Base-by-base conservation (phyloP, 2,329 filamentous ascomycete species). In the Tolypocladium ovalisporum region DNA sequence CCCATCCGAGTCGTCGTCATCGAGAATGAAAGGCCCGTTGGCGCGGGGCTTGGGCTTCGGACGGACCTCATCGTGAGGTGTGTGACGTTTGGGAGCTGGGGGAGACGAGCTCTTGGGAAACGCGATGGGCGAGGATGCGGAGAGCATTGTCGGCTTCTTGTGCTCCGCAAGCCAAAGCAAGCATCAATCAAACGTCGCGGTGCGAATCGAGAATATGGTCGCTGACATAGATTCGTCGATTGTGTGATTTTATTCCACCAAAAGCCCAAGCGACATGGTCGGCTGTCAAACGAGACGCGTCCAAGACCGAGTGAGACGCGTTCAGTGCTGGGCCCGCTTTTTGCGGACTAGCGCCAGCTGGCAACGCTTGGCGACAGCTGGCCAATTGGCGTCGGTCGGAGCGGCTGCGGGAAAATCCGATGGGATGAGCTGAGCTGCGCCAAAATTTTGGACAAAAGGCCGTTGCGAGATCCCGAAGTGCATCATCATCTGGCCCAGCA, bases 61-160 rank as follows among this genome's bases (percentile, higher is more conserved):
- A 63, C 61, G 62, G 52, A 67, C 65, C 66, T 70, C 55, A 62
- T 67, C 60, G 61, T 75, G 72, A 52, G 69, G 69, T 61, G 66
- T 65, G 54, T 70, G 60, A 59, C 73, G 72, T 61, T 75, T 75
- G 35, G 67, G 58, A 2, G 65, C 61, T 1, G 64, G 65, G 44
- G 70, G 70, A 40, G 70, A 63, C 29, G 82, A 81, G 64, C 76
- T 82, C 8, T 75, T 70, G 2, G 82, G 81, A 59, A 82, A 82
- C 32, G 75, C 66, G 24, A 84, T 70, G 2, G 84, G 81, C 17
- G 85, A 85, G 8, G 85, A 86, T 42, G 80, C 75, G 40, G 79
- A 75, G 32, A 82, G 72, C 83, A 88, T 87, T 40, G 19, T 57
- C 49, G 44, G 10, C 13, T 35, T 29, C n/a, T 27, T 29, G 51